phyloP scores from a whole-genome alignment of 83 land plant genomes.

The Isoetes engelmannii region DNA sequence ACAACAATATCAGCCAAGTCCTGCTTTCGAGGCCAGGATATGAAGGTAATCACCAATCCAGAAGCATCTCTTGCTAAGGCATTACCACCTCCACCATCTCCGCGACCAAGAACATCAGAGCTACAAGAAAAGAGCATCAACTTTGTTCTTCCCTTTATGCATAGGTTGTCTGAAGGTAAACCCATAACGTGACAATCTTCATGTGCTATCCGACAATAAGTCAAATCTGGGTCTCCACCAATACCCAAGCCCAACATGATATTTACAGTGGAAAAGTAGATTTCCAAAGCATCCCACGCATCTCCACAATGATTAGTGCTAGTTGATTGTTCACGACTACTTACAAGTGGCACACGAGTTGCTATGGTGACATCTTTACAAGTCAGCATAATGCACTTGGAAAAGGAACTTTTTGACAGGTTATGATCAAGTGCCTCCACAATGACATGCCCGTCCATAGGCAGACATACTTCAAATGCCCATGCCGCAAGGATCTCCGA shows the following conservation, averaged over 20 bases:
- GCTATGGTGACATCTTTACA: no score
- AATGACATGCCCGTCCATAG: no score
- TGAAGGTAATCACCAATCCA: constrained; percentile 39
- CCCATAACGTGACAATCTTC: constrained; percentile 66
- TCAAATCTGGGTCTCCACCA: constrained; percentile 50
- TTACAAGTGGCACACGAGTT: no score
- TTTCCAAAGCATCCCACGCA: background rate
- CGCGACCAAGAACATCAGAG: constrained; percentile 52
- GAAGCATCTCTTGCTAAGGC: constrained; percentile 59
- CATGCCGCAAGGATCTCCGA: no score
- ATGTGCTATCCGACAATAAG: constrained; percentile 54
- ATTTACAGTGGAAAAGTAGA: background rate
- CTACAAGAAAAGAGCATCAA: constrained; percentile 54
- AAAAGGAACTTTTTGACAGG: no score
- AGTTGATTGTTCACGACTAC: no score
- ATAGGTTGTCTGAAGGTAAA: constrained; percentile 17
- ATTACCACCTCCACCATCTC: constrained; percentile 88
- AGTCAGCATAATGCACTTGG: no score
- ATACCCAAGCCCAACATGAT: constrained; percentile 49
- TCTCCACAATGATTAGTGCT: no score
- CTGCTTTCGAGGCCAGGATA: constrained; percentile 24
- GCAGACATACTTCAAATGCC: no score
- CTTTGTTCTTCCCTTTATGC: constrained; percentile 17
- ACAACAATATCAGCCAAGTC: constrained; percentile 25
- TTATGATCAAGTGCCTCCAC: no score